Evolutionary conservation across 345 rosid genomes (phyloP), one percentile per base, ranked within the genome.

Genomic region (Eucalyptus pauciflora): DNA sequence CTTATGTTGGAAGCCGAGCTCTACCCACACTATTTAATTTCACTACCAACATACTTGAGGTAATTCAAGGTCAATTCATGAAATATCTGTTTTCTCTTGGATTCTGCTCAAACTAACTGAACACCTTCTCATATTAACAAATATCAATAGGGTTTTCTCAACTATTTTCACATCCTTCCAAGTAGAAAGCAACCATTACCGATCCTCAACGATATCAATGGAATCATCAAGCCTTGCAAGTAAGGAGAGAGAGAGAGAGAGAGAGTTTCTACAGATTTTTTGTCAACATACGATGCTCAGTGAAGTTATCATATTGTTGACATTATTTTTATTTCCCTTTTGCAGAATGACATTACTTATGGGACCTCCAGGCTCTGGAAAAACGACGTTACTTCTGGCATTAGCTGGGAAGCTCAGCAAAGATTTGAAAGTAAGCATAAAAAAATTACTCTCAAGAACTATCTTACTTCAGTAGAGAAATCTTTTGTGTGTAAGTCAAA

Each of bases 291-390:
- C 31, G 7, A 29, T 62, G 71, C 71, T 62, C 71, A 25, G 14
- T 54, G 64, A 11, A 58, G 29, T 25, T 58, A 58, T 9, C 27
- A 58, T 58, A 58, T 24, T 58, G 64, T 56, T 24, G 64, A 58
- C 64, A 62, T n/a, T 29, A 12, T 29, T 62, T 62, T 29, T 29
- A 29, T 62, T 62, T 29, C 13, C 29, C 33, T 29, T 62, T 29
- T 90, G 93, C 91, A 92, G 95, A 89, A 91, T 95, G 95, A 90
- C 96, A 48, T 88, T 95, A n/a, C 96, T 95, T 54, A 86, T 95
- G 54, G 96, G 96, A 43, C 96, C 96, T 13, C 96, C 96, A 33
- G 89, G 94, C 67, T 93, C 95, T 10, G 96, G 95, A 20, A 95
- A 95, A 87, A 95, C 95, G 25, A 94, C 96, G 1, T 90, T 95